phyloP scores from a whole-genome alignment of 768 basidiomycete genomes.

The Boletus patriciae region DNA sequence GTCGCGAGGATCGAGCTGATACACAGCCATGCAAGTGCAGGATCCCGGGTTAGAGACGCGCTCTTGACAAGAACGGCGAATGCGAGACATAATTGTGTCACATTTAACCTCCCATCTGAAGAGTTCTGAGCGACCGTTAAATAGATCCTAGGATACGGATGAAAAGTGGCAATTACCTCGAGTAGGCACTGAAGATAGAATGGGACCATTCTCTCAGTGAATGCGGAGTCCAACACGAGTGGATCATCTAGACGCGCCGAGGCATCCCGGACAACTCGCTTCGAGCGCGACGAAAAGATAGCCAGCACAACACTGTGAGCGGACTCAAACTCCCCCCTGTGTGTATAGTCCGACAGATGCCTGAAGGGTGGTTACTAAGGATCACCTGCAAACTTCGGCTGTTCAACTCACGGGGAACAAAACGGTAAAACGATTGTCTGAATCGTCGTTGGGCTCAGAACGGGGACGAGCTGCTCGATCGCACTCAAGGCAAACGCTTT shows the following conservation, averaged over 20 bases:
- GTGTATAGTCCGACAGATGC: slow-evolving; percentile 52
- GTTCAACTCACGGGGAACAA: slow-evolving; percentile 59
- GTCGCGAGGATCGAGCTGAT: slow-evolving; percentile 53
- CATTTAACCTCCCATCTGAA: slow-evolving; percentile 55
- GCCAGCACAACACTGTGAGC: slow-evolving; percentile 83
- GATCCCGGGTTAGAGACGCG: slow-evolving; percentile 45
- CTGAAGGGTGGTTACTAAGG: slow-evolving; percentile 36
- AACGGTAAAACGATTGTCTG: slow-evolving; percentile 57
- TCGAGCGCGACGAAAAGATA: slow-evolving; percentile 63
- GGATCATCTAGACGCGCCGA: slow-evolving; percentile 8
- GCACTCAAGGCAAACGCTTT: slow-evolving; percentile 68
- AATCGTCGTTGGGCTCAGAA: slow-evolving; percentile 53
- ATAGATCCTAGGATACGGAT: not conserved
- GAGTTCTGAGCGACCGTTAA: slow-evolving; percentile 52
- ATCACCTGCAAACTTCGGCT: not conserved
- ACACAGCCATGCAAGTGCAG: slow-evolving; percentile 67
- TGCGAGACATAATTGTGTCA: slow-evolving; percentile 68
- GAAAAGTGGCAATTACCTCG: slow-evolving; percentile 48
- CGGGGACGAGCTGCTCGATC: slow-evolving; percentile 75
- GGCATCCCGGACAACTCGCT: slow-evolving; percentile 27
- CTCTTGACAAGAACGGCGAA: slow-evolving; percentile 69
- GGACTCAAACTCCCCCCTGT: slow-evolving; percentile 82
- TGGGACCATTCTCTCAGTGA: slow-evolving; percentile 61
- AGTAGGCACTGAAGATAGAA: slow-evolving; percentile 74
- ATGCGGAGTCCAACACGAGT: slow-evolving; percentile 30